Evolutionary conservation across 148 eudicot species (phyloP).

Genomic region (Nepenthes gracilis): DNA sequence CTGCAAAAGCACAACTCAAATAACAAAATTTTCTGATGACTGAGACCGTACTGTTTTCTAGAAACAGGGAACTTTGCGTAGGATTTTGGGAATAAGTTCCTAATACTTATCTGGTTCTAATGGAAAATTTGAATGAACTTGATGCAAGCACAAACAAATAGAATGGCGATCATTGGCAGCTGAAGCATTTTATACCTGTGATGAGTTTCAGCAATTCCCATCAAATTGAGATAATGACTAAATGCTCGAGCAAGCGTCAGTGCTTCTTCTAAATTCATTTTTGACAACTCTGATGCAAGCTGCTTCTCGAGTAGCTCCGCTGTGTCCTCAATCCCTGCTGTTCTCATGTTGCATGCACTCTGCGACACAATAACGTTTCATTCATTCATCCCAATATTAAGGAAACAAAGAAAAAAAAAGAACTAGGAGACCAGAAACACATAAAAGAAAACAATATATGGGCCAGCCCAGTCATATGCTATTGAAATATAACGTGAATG

Average conservation of each 20-base stretch:
- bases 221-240: constrained; percentile 68
- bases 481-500: too few species aligned
- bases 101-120: too few species aligned
- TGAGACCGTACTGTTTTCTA: too few species aligned
- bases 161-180: too few species aligned
- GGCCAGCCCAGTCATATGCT: too few species aligned
- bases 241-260: constrained; percentile 55
- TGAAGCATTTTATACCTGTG: constrained; percentile 39
- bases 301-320: constrained; percentile 80
- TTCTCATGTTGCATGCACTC: constrained; percentile 85
- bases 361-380: constrained; percentile 7
- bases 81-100: too few species aligned
- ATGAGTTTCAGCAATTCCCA: constrained; percentile 89
- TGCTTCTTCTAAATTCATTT: constrained; percentile 77
- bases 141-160: too few species aligned
- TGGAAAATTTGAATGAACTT: too few species aligned
- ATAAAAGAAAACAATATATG: too few species aligned
- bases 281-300: constrained; percentile 59
- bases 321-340: constrained; percentile 58
- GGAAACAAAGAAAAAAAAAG: not conserved
- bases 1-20: too few species aligned
- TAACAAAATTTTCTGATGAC: too few species aligned
- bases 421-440: not conserved
- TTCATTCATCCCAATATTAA: not conserved
- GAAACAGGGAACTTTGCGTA: too few species aligned